Evolutionary conservation across 306 rosid genomes (phyloP).

Genomic region (Gastrolobium villosum): DNA sequence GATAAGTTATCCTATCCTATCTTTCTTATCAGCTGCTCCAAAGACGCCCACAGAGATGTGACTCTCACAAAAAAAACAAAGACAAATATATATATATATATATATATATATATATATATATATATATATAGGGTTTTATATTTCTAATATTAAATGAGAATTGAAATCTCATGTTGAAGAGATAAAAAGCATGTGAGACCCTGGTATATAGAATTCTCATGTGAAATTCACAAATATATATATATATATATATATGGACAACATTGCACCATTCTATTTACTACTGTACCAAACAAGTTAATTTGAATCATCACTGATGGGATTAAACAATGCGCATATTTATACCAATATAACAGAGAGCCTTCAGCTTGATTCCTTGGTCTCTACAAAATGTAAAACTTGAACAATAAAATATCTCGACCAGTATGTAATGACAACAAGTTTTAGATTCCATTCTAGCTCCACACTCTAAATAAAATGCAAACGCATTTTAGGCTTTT

Average conservation of each 20-base stretch:
- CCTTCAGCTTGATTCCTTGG: neutral
- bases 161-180: too few relatives aligned
- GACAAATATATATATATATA: too few relatives aligned
- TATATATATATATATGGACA: neutral
- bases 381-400: neutral
- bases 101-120: too few relatives aligned
- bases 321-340: too few relatives aligned
- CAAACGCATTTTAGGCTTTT: neutral
- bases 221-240: neutral
- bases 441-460: constrained; percentile 3
- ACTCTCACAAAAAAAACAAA: too few relatives aligned
- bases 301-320: neutral
- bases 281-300: neutral
- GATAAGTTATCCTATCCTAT: too few relatives aligned
- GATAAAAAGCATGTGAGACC: too few relatives aligned
- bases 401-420: neutral
- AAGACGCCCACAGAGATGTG: too few relatives aligned
- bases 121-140: too few relatives aligned
- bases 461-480: neutral
- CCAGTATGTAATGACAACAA: neutral
- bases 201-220: neutral
- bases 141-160: too few relatives aligned
- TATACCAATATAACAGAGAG: neutral
- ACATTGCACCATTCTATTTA: neutral
- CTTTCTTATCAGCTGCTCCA: too few relatives aligned